Evolutionary conservation across 1,139 yeast species (phyloP), one percentile per base, ranked within the genome.

Genomic region (Scheffersomyces titani): DNA sequence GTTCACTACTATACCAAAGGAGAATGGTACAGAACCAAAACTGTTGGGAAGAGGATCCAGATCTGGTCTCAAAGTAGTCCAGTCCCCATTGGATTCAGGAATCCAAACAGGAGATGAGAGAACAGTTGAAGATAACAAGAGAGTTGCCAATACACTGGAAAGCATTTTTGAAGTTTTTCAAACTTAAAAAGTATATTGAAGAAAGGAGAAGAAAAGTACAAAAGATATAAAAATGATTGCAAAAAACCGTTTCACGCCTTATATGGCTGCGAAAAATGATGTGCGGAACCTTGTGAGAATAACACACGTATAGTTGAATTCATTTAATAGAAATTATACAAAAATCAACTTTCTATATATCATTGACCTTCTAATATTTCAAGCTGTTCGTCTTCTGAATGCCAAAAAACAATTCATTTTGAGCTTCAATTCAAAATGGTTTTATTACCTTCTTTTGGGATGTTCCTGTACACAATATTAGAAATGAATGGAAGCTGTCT

Each of bases 1-100:
- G 50, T 66, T 69, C n/a, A 75, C 79, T 40, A 73, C 74, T 51
- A 76, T 62, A 1, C 80, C 80, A 63, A 76, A 75, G 6, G 63
- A 58, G 55, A 71, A 76, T 2, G 75, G 77, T 48, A 75, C 65
- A 7, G 74, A 62, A 18, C 61, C 62, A 51, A 61, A 56, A 47
- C 72, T 69, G 7, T 72, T 75, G 13, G 56, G 57, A 20, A 64
- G 55, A 1, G 54, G 53, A 1, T 50, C 58, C n/a, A 55, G 45
- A 5, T 65, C 64, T 1, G 78, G 79, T 56, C 63, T 69, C 54
- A 73, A 70, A 6, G 56, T 49, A 13, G 76, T 69, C 80, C 80
- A 76, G 58, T 76, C 79, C 11, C 67, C 73, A 1, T 74, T 76
- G 19, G 68, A 66, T 51, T 70, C 74, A 1, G 80, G 80, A 53